Evolutionary conservation across 208 protist species (phyloP), one percentile per base, ranked within the genome.

Genomic region (Trypanosoma lewisi): DNA sequence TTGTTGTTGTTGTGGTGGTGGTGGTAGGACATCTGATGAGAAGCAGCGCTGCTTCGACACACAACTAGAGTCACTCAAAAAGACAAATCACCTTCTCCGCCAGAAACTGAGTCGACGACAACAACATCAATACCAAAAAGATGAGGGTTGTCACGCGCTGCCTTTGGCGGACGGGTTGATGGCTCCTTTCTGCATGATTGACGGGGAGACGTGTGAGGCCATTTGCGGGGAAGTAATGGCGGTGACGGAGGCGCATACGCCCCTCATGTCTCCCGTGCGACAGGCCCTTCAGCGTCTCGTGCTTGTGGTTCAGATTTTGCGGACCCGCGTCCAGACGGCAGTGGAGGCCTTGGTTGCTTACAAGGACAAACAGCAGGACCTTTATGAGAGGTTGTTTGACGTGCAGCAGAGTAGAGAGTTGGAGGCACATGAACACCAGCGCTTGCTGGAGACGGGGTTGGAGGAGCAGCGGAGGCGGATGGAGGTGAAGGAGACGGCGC

Each of bases 131-230:
- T 5, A 2, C 9, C 55, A 48, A 23, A 17, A 33, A 25, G 41
- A 49, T 14, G 42, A 37, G 17, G 56, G 52, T n/a, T 62, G 56
- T 41, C 41, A 62, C 21, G 56, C 56, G 0, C 30, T 62, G 19
- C 56, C 56, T 19, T 31, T 62, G 9, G 14, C 42, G 25, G 42
- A 62, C 27, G 56, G 56, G 19, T 41, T 62, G 44, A 44, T 52
- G 31, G 41, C 56, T 16, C 56, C 56, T 27, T 62, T 44, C 4
- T 62, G 56, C 19, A 52, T 39, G 16, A 39, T 62, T 25, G 44
- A 62, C 17, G 47, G 30, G n/a, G 42, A 62, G 27, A 62, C 56
- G 21, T 62, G 56, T 28, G 56, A 62, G 6, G 31, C 56, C 19
- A 62, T 62, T 34, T 62, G 56, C 30, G 56, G 25, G 19, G 8